Percentiles rank a stretch among this genome's conserved stretches.
Evolutionary conservation across 768 basidiomycete genomes (phyloP).

Genomic region (Ramaria sp.): DNA sequence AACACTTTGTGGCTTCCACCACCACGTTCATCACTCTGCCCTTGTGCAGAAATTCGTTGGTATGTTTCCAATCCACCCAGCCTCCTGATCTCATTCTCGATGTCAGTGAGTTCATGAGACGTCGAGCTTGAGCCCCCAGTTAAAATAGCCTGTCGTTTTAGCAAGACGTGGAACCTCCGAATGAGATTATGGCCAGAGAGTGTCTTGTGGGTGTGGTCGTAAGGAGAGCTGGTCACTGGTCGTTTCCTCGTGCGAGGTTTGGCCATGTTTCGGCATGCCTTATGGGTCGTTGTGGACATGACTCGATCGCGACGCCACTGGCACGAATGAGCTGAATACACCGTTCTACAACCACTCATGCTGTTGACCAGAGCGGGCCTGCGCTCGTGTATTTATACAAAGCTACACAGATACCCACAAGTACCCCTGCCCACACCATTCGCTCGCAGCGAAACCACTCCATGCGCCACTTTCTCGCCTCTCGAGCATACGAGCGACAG

Average conservation of each 20-base stretch:
- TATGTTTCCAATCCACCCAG: constrained; percentile 77
- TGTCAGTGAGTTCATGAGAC: constrained; percentile 30
- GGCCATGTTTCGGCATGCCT: constrained; percentile 22
- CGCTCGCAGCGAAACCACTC: not conserved
- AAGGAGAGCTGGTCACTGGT: constrained; percentile 28
- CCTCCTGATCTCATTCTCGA: constrained; percentile 50
- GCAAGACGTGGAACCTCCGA: constrained; percentile 67
- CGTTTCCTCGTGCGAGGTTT: constrained; percentile 34
- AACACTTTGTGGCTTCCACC: constrained; percentile 82
- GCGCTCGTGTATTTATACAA: not conserved
- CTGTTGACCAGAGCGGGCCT: not conserved
- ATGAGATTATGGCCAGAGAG: constrained; percentile 64
- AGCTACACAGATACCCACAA: not conserved
- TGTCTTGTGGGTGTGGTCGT: constrained; percentile 35
- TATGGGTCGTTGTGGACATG: not conserved
- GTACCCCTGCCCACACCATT: not conserved
- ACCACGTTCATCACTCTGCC: constrained; percentile 73
- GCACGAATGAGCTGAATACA: not conserved
- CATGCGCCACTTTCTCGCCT: not conserved
- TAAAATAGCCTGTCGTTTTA: constrained; percentile 52
- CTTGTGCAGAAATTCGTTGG: constrained; percentile 73
- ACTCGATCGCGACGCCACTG: not conserved
- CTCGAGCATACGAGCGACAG: not conserved
- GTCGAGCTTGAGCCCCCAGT: not conserved
- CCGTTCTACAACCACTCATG: not conserved